Base-by-base conservation (phyloP, 2,329 filamentous ascomycete species). In the Drechmeria coniospora region DNA sequence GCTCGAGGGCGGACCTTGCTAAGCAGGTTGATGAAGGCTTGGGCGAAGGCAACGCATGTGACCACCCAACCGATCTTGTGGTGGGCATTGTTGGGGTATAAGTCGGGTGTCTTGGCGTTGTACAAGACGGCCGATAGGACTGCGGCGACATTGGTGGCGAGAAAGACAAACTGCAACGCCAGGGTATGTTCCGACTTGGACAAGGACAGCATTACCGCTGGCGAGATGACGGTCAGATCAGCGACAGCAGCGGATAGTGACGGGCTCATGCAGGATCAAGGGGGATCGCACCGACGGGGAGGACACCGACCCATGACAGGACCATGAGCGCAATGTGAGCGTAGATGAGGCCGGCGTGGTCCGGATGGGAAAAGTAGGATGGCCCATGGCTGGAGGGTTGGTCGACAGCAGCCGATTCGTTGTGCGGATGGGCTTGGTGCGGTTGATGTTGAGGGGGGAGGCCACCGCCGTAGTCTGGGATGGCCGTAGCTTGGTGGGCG, bases 11-110 rank as follows among this genome's bases (percentile, higher is more conserved):
- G n/a, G n/a, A n/a, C n/a, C n/a, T n/a, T n/a, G 28, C 74, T 73
- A 25, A 82, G 54, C 30, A 83, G 47, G 26, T 72, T 69, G 46
- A 92, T 58, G 21, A 78, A 42, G 11, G 78, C 64, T 56, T 93
- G 87, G 1, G 66, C 72, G 28, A 63, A 63, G 8, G 79, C 63
- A 4, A 86, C 60, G 61, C 71, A 79, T 3, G 79, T 87, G 17
- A 78, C 65, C 23, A 81, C 62, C 87, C 87, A 95, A 30, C 84
- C 84, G 23, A 87, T 65, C 50, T 80, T 84, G 57, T 84, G 75
- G 50, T 94, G 86, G n/a, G 78, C 70, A 46, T 92, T 92, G 46
- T 79, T 76, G 18, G 74, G 74, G 48, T 93, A 94, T 14, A 94
- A 58, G 45, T 93, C 81, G 1, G 84, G 83, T 0, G 83, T 92